Evolutionary conservation across 2,329 filamentous ascomycete species (phyloP), one percentile per base, ranked within the genome.

Genomic region (Paraconiothyrium sp.): DNA sequence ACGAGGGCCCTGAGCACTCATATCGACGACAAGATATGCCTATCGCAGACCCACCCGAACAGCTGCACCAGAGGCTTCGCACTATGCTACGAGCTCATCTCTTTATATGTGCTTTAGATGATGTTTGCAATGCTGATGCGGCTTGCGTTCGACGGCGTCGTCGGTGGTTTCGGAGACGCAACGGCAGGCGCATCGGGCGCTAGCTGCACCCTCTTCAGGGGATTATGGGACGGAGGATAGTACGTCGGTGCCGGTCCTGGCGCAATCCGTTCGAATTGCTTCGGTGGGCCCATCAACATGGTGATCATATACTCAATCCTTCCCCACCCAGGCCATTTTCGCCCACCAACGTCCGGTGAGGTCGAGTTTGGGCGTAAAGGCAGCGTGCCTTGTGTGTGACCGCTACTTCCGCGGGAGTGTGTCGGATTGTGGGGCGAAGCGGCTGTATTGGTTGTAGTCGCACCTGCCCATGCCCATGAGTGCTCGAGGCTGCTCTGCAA

Each of bases 321-420:
- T 24, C 88, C 87, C 94, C 94, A 97, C 2, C 92, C 92, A 55
- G 89, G 88, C 92, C 92, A 96, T 50, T 91, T 89, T 57, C 84
- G 82, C 48, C 83, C 81, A 66, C 89, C 87, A 11, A 86, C 84
- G 27, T 84, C 84, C 0, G 83, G 85, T 13, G 90, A 77, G 0
- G 85, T 83, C 14, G 84, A 61, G 83, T 78, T 58, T 78, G 80
- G 61, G 84, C 85, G n/a, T 72, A 74, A 64, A 79, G 85, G 68
- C 78, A 82, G 20, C 83, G 66, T 82, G 30, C 79, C 79, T 39
- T 69, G 69, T 69, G 76, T 76, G 1, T 62, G 58, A 11, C 76
- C 72, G 44, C 71, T 57, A 64, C 60, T 47, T 57, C 75, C 65
- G 20, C 50, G 66, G 69, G 43, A 72, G 27, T 60, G 58, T 30